phyloP scores from a whole-genome alignment of 192 early-diverging fungal species.

The Podila epicladia region DNA sequence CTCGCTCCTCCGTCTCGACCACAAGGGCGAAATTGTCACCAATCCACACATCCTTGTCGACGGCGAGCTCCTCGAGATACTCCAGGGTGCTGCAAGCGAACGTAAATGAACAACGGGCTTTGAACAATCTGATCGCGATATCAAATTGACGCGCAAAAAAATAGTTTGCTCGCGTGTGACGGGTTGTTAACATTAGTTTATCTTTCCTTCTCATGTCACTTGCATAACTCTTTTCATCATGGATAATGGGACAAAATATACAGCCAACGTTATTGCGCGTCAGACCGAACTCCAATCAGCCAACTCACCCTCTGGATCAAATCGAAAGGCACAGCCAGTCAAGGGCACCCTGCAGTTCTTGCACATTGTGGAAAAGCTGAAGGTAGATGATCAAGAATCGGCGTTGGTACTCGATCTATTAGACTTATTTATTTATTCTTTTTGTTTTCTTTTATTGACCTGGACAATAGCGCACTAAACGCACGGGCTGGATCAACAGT shows the following conservation, averaged over 20 bases:
- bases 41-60: slow-evolving; percentile 14
- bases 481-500: slow-evolving; percentile 92
- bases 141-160: background rate
- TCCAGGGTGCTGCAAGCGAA: slow-evolving; percentile 33
- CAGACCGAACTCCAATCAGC: slow-evolving; percentile 22
- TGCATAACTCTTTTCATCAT: background rate
- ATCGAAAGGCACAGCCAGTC: slow-evolving; percentile 34
- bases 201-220: background rate
- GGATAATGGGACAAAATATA: background rate
- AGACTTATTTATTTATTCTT: background rate
- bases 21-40: slow-evolving; percentile 27
- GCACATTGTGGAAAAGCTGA: slow-evolving; percentile 84
- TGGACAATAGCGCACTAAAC: slow-evolving; percentile 78
- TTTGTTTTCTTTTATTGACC: background rate
- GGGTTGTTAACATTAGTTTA: background rate
- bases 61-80: slow-evolving; percentile 38
- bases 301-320: slow-evolving; percentile 1
- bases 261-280: slow-evolving; percentile 34
- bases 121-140: no score
- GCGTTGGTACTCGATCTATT: background rate
- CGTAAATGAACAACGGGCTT: background rate
- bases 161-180: background rate
- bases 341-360: slow-evolving; percentile 69
- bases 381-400: slow-evolving; percentile 54
- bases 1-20: slow-evolving; percentile 32